These are phyloP conservation scores for Porodaedalea pini DNA, from an alignment of 1,284 basidiomycete species.

Conservation along the genomic window DNA sequence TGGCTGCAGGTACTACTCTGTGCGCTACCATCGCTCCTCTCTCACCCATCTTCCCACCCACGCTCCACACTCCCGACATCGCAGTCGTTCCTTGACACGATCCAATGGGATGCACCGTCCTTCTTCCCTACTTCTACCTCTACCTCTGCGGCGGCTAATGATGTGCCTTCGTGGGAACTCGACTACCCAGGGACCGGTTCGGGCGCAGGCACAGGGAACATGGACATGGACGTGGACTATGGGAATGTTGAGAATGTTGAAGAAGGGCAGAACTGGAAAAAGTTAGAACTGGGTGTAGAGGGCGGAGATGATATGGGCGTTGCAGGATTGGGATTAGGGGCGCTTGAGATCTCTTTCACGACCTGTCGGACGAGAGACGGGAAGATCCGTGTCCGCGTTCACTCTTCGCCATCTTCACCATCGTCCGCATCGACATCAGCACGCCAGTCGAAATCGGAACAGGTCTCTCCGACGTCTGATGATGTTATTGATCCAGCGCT, in stretches of 20 bases:
- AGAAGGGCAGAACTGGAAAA: constrained; percentile 29
- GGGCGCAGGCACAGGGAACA: constrained; percentile 34
- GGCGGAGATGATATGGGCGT: background rate
- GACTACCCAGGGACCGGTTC: constrained; percentile 47
- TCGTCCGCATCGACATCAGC: constrained; percentile 23
- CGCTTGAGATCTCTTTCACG: constrained; percentile 70
- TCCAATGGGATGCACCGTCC: constrained; percentile 19
- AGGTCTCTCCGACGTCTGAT: background rate
- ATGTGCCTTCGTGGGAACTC: constrained; percentile 37
- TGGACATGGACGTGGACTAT: constrained; percentile 50
- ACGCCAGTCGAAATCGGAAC: background rate
- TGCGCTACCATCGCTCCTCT: constrained; percentile 69
- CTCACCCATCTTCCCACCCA: constrained; percentile 38
- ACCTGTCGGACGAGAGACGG: constrained; percentile 58
- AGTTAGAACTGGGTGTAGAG: constrained; percentile 52
- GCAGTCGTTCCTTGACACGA: constrained; percentile 33
- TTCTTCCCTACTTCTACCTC: constrained; percentile 35
- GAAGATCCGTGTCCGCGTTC: constrained; percentile 70
- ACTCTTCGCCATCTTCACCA: constrained; percentile 41
- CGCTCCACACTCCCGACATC: constrained; percentile 41
- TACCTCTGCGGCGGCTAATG: background rate
- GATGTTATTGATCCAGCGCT: background rate
- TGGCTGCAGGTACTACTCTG: constrained; percentile 58
- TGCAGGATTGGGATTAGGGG: constrained; percentile 39
- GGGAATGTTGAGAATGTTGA: background rate